phyloP scores from a whole-genome alignment of 2,329 filamentous ascomycete genomes.

The Stagonosporopsis rhizophila region DNA sequence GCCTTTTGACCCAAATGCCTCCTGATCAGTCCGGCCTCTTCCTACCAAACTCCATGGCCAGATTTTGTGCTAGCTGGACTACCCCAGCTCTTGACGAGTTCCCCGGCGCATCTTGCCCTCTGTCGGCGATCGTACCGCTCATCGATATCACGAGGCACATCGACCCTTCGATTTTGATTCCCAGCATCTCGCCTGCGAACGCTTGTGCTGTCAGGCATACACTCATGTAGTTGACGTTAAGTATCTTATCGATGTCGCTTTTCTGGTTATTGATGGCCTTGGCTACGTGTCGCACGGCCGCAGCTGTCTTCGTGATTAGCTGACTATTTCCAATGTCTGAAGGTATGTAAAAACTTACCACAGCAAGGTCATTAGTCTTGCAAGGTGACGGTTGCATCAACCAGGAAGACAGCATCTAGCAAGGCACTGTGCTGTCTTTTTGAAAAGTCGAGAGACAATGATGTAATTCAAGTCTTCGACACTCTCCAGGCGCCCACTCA shows the following conservation, averaged over 20 bases:
- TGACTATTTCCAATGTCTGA: neutral
- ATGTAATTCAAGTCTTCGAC: neutral
- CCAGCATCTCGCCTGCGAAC: slow-evolving; percentile 67
- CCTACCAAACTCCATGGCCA: slow-evolving; percentile 71
- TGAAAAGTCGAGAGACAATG: neutral
- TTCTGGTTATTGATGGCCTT: slow-evolving; percentile 76
- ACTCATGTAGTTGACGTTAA: slow-evolving; percentile 66
- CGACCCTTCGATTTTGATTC: slow-evolving; percentile 62
- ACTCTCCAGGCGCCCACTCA: too few relatives aligned
- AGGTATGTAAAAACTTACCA: slow-evolving; percentile 56
- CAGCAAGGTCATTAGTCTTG: slow-evolving; percentile 34
- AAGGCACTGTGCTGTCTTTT: neutral
- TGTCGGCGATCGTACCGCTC: slow-evolving; percentile 66
- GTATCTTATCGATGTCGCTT: slow-evolving; percentile 65
- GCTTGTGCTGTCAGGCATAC: slow-evolving; percentile 67
- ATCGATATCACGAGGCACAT: slow-evolving; percentile 69
- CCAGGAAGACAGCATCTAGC: too few relatives aligned
- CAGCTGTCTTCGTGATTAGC: slow-evolving; percentile 52
- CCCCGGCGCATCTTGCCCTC: slow-evolving; percentile 69
- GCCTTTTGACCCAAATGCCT: slow-evolving; percentile 78
- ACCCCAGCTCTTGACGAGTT: slow-evolving; percentile 79
- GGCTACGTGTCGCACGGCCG: slow-evolving; percentile 80
- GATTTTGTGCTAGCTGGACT: slow-evolving; percentile 71
- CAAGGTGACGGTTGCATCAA: too few relatives aligned
- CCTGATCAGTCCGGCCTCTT: slow-evolving; percentile 57